These are phyloP conservation scores for Rhynchosporium secalis DNA, from an alignment of 2,329 filamentous ascomycete genomes.

Conservation along the genomic window DNA sequence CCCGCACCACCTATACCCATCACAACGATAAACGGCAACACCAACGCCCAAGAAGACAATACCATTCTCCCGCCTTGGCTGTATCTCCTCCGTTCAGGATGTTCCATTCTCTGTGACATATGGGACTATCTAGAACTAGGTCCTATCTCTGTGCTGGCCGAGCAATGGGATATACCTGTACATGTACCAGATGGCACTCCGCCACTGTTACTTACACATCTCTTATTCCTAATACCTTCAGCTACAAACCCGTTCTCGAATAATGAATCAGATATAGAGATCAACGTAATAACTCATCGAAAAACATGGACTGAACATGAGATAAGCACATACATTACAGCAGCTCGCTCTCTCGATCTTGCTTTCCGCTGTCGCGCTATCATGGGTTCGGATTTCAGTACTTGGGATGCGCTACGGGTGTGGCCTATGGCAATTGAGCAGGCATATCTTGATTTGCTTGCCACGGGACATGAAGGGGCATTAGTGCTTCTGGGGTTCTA, in stretches of 20 bases:
- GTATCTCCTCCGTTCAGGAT: conserved; percentile 25
- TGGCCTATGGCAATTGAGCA: conserved; percentile 43
- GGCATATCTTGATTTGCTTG: conserved; percentile 39
- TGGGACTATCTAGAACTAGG: conserved; percentile 22
- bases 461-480: conserved; percentile 39
- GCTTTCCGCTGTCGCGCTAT: conserved; percentile 1
- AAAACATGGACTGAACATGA: conserved; percentile 4
- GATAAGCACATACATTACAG: conserved; percentile 2
- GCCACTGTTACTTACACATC: background rate
- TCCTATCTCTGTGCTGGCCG: conserved; percentile 18
- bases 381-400: conserved; percentile 25
- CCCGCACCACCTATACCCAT: conserved; percentile 19
- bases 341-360: background rate
- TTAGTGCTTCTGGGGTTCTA: conserved; percentile 44
- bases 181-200: conserved; percentile 3
- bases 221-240: conserved; percentile 5
- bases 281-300: background rate
- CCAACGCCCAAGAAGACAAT: conserved; percentile 3
- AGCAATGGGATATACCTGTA: conserved; percentile 10
- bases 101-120: conserved; percentile 23
- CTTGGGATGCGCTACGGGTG: conserved; percentile 35
- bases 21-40: conserved; percentile 12
- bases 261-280: background rate
- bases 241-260: background rate
- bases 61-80: conserved; percentile 26